Base-by-base conservation (phyloP, 2,329 filamentous ascomycete species). In the Nakataea oryzae region DNA sequence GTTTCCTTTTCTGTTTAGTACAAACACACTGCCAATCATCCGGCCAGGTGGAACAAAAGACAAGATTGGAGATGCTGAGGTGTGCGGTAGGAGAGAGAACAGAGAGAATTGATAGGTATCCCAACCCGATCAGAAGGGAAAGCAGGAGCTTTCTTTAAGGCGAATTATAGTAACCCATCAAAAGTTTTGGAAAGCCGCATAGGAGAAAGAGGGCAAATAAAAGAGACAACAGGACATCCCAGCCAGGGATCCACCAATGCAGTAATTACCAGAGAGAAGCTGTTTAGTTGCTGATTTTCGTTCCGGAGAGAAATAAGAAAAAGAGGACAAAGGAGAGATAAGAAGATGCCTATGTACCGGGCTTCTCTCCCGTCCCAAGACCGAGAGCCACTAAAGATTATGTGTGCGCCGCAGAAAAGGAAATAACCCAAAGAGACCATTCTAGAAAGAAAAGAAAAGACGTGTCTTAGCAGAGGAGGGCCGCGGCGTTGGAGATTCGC, bases 261-360 rank as follows among this genome's bases (percentile, higher is more conserved):
- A 76, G 74, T 76, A 17, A 77, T 76, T 77, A 77, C 74, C 74
- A 78, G 73, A 76, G 74, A 74, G 70, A 63, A 67, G 65, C 67
- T 64, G 65, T 55, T 27, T 60, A 47, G 55, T 54, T 61, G 26
- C 26, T 61, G 60, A 57, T 61, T 61, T 62, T 59, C 60, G 62
- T 64, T 63, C 63, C 47, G 54, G 21, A 62, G 59, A 54, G 57
- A 41, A 47, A 57, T 61, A 30, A 41, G 27, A 58, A 32, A 61
- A n/a, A 59, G 24, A 47, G 50, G 28, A 41, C 21, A 58, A 11
- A 32, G 55, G 32, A 50, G 21, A 34, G 27, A 59, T 30, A 59
- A 59, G 30, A 62, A 64, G 59, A 66, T 66, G 64, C 63, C 62
- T 63, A 63, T 58, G 55, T 63, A 54, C 58, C 34, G 58, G 57